Percentiles rank a stretch among this genome's conserved stretches.
Evolutionary conservation across 306 rosid genomes (phyloP).

Genomic region (Rubus parviflorus): DNA sequence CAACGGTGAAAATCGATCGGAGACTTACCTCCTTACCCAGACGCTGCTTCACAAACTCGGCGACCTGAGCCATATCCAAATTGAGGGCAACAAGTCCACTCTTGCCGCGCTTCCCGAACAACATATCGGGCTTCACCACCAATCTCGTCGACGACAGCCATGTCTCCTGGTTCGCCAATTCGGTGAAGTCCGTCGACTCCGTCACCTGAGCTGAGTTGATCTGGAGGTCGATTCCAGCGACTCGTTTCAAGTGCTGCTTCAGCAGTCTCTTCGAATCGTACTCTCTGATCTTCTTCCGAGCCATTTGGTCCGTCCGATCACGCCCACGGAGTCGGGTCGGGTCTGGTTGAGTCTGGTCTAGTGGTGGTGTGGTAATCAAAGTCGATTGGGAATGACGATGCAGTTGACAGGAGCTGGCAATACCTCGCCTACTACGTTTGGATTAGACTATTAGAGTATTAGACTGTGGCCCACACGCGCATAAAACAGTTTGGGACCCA

Average conservation of each 20-base stretch:
- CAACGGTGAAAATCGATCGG: too few species aligned
- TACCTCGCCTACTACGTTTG: neutral
- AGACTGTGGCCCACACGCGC: neutral
- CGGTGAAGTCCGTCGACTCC: slow-evolving; percentile 60
- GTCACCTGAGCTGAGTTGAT: slow-evolving; percentile 76
- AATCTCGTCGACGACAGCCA: slow-evolving; percentile 72
- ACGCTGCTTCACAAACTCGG: slow-evolving; percentile 67
- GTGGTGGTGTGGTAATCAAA: neutral
- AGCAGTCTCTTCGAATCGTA: slow-evolving; percentile 75
- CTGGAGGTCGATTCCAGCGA: slow-evolving; percentile 58
- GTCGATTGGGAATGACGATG: neutral
- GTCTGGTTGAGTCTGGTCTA: neutral
- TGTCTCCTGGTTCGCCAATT: slow-evolving; percentile 55
- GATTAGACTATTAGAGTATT: too few species aligned
- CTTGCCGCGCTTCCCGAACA: slow-evolving; percentile 90
- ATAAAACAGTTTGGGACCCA: neutral
- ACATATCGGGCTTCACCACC: slow-evolving; percentile 85
- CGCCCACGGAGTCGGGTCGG: neutral
- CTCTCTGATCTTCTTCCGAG: slow-evolving; percentile 93
- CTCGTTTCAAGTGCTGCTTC: slow-evolving; percentile 68
- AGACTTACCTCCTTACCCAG: slow-evolving; percentile 63
- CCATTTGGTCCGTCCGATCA: slow-evolving; percentile 37
- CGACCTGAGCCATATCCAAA: slow-evolving; percentile 72
- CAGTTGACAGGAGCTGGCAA: neutral
- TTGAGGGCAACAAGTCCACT: slow-evolving; percentile 79